Evolutionary conservation across 345 rosid genomes (phyloP).

Genomic region (Punica granatum): DNA sequence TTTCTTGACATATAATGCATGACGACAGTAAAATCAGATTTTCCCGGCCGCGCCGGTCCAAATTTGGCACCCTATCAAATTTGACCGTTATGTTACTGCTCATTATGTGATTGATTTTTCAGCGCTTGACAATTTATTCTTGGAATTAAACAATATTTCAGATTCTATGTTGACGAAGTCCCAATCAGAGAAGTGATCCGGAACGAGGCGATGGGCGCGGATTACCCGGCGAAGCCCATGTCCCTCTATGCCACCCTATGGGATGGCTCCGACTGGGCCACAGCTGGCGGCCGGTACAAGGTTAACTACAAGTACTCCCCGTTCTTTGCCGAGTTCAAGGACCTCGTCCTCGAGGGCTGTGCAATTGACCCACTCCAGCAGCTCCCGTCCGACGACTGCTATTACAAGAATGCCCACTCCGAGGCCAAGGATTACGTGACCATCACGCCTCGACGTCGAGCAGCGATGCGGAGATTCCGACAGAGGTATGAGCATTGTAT

Average conservation of each 20-base stretch:
- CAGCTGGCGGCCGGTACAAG: constrained; percentile 68
- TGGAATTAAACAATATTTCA: constrained; percentile 5
- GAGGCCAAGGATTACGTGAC: constrained; percentile 30
- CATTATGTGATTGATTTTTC: neutral
- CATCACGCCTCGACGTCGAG: constrained; percentile 30
- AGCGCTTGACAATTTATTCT: neutral
- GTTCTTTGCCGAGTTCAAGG: constrained; percentile 60
- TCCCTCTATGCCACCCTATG: constrained; percentile 84
- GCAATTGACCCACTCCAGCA: constrained; percentile 52
- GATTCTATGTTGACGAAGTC: constrained; percentile 83
- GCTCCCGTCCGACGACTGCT: constrained; percentile 21
- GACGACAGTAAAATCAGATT: too few species aligned
- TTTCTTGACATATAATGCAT: too few species aligned
- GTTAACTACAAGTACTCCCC: constrained; percentile 74
- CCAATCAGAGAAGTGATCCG: constrained; percentile 74
- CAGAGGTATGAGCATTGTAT: too few species aligned
- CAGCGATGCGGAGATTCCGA: constrained; percentile 61
- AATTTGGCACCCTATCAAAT: neutral
- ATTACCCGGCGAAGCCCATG: constrained; percentile 90
- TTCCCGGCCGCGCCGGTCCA: too few species aligned
- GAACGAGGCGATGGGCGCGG: constrained; percentile 59
- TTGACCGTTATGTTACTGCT: neutral
- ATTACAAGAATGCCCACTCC: constrained; percentile 22
- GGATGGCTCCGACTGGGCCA: constrained; percentile 96
- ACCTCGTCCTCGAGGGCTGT: constrained; percentile 65